phyloP scores from a whole-genome alignment of 495 filamentous ascomycete genomes.

The Trichoderma parareesei region DNA sequence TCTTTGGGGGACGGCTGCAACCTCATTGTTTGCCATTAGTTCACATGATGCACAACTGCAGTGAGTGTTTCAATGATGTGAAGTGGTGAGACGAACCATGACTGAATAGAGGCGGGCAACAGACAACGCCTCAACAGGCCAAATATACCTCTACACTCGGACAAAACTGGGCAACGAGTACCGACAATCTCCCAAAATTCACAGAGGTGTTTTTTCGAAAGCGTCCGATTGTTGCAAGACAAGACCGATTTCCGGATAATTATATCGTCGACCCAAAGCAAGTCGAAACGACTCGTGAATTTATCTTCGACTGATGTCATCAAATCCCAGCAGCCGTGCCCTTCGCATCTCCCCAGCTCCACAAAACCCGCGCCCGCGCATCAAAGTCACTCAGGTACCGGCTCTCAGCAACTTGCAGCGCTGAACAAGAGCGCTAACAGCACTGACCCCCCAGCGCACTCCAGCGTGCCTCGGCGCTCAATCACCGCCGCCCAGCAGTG shows the following conservation, averaged over 20 bases:
- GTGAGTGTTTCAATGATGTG: too few species aligned
- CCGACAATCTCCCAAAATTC: too few species aligned
- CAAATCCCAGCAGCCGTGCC: background rate
- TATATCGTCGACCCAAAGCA: background rate
- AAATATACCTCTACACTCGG: background rate
- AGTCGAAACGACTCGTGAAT: background rate
- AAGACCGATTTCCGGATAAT: background rate
- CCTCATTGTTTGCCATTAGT: background rate
- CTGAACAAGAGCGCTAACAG: too few species aligned
- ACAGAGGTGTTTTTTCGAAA: background rate
- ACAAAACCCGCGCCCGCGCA: too few species aligned
- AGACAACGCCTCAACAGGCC: background rate
- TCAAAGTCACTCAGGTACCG: background rate
- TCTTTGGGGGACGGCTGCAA: constrained; percentile 42
- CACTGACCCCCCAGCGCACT: background rate
- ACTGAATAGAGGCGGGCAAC: background rate
- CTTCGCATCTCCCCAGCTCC: too few species aligned
- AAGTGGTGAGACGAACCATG: background rate
- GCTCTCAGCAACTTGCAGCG: too few species aligned
- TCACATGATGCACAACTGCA: background rate
- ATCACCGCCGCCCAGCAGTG: background rate
- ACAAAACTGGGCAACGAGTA: background rate
- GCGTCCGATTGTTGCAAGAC: background rate
- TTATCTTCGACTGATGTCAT: background rate
- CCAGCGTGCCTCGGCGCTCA: background rate